Percentiles rank a stretch among this genome's conserved stretches.
Conservation (phyloP, 148 eudicot genomes). For the Fagopyrum tataricum region DNA sequence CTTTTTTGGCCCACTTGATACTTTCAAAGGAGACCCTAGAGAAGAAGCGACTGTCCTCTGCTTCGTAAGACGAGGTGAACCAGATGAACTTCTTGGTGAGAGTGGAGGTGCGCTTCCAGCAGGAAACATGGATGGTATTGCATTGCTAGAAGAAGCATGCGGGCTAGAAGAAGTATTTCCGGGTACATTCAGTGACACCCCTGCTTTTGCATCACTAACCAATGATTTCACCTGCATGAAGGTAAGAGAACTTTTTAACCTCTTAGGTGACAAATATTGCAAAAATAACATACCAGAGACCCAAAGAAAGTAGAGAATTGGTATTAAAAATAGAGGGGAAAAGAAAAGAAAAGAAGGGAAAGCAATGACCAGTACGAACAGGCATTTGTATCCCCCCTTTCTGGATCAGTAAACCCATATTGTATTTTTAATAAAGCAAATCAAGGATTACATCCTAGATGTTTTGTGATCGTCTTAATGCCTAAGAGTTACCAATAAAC, state of each 20-base stretch:
- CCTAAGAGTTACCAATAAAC: background rate
- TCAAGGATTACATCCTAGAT: background rate
- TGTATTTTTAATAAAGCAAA: background rate
- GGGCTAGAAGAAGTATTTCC: constrained; percentile 68
- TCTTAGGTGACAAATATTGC: background rate
- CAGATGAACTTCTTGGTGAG: constrained; percentile 95
- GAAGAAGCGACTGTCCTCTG: constrained; percentile 71
- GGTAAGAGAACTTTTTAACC: background rate
- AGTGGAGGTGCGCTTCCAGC: constrained; percentile 99
- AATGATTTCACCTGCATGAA: constrained; percentile 73
- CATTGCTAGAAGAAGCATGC: constrained; percentile 62
- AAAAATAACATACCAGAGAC: background rate
- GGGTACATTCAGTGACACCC: constrained; percentile 53
- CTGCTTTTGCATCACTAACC: constrained; percentile 76
- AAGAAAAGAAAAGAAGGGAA: background rate
- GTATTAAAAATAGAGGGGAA: background rate
- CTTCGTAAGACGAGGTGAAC: constrained; percentile 83
- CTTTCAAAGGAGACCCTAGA: constrained; percentile 72
- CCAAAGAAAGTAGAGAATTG: constrained; percentile 1
- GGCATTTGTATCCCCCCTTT: background rate
- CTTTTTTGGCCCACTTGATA: constrained; percentile 75
- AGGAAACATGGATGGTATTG: constrained; percentile 95
- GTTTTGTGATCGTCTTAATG: background rate
- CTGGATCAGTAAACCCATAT: background rate
- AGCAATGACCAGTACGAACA: background rate